A percentile compares a stretch with the other conserved stretches of the same genome.
Evolutionary conservation across 176 grass and related monocot genomes (phyloP).

Genomic region (Canna indica): DNA sequence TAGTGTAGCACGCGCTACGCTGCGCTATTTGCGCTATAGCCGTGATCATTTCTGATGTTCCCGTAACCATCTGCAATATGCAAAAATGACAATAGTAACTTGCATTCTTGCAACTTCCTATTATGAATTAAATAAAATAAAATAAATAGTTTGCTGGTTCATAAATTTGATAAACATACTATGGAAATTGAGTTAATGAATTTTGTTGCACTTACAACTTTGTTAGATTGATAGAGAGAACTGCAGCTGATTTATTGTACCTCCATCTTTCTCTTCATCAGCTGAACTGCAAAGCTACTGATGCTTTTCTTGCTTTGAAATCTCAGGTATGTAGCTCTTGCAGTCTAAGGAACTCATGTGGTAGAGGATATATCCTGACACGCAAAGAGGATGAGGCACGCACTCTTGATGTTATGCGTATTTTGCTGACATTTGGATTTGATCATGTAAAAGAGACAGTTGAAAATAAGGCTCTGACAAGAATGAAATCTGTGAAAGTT

Average conservation of each 20-base stretch:
- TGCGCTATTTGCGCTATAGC: too few species aligned
- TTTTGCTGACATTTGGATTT: slow-evolving; percentile 79
- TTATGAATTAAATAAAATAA: background rate
- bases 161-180: background rate
- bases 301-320: slow-evolving; percentile 23
- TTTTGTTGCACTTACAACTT: background rate
- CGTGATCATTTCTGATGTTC: too few species aligned
- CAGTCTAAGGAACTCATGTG: slow-evolving; percentile 56
- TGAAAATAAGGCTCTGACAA: slow-evolving; percentile 66
- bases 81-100: background rate
- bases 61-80: background rate
- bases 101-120: background rate
- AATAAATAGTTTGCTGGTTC: background rate
- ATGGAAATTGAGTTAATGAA: background rate
- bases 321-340: slow-evolving; percentile 92
- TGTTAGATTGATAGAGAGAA: background rate
- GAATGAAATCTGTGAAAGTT: slow-evolving; percentile 72
- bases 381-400: slow-evolving; percentile 91
- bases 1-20: too few species aligned
- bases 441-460: slow-evolving; percentile 71
- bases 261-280: slow-evolving; percentile 4
- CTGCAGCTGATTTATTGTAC: background rate
- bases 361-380: slow-evolving; percentile 83
- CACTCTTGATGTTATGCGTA: slow-evolving; percentile 79
- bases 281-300: slow-evolving; percentile 6